Evolutionary conservation across 2,329 filamentous ascomycete genomes (phyloP).

Genomic region (Diaporthe australafricana): DNA sequence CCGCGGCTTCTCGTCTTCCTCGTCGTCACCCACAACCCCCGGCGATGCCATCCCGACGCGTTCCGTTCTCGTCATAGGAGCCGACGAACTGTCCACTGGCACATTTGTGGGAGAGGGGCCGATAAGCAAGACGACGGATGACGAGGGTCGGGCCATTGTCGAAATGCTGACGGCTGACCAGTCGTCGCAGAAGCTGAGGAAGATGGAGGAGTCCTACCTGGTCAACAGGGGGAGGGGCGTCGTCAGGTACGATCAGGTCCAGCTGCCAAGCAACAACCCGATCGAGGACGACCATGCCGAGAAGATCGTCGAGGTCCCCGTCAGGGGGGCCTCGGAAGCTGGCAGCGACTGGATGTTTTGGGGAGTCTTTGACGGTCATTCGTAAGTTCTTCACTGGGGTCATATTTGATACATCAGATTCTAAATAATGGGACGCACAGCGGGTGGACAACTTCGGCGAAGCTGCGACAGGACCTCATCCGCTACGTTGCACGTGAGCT

Average conservation of each 20-base stretch:
- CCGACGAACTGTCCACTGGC: conserved; percentile 90
- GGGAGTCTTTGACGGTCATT: conserved; percentile 98
- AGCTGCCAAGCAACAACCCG: conserved; percentile 94
- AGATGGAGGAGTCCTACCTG: conserved; percentile 90
- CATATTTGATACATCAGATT: background rate
- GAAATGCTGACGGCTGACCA: conserved; percentile 98
- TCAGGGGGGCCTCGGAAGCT: conserved; percentile 59
- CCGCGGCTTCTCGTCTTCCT: conserved; percentile 50
- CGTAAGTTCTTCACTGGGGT: conserved; percentile 65
- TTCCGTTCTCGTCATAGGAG: conserved; percentile 87
- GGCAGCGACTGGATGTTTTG: conserved; percentile 99
- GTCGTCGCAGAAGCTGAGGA: conserved; percentile 87
- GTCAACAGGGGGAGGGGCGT: conserved; percentile 92
- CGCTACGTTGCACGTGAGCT: conserved; percentile 93
- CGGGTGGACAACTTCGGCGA: conserved; percentile 98
- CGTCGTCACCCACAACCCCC: conserved; percentile 49
- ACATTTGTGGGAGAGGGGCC: conserved; percentile 87
- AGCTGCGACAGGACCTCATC: conserved; percentile 91
- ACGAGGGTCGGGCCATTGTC: conserved; percentile 85
- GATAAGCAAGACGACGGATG: conserved; percentile 87
- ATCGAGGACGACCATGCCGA: conserved; percentile 99
- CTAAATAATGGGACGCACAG: conserved; percentile 59
- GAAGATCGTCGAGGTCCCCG: conserved; percentile 93
- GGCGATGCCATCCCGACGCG: conserved; percentile 61
- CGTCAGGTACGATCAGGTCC: conserved; percentile 92